A percentile compares a stretch with the other conserved stretches of the same genome.
Evolutionary conservation across 805 yeast species (phyloP).

Genomic region (Ogataea paraovalis): DNA sequence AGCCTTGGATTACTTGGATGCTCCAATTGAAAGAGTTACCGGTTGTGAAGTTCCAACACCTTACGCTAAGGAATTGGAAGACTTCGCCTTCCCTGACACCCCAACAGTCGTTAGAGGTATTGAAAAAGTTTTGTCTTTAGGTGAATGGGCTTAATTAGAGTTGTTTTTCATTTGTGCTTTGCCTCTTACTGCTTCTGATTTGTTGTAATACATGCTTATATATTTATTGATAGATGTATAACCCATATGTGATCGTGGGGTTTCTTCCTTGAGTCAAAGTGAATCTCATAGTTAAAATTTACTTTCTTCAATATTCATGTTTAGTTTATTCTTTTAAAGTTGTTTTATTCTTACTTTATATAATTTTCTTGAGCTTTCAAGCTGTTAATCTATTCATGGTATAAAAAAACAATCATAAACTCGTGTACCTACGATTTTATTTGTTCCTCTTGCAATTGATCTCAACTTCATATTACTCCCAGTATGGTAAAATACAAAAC

Average conservation of each 20-base stretch:
- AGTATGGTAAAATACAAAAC: neutral
- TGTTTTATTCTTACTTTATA: neutral
- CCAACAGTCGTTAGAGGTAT: slow-evolving; percentile 84
- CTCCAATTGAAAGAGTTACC: slow-evolving; percentile 97
- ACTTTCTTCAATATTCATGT: neutral
- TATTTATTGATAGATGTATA: neutral
- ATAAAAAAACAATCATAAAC: too few species aligned
- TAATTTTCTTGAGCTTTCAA: too few species aligned
- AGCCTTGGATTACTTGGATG: slow-evolving; percentile 96
- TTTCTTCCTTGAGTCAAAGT: too few species aligned
- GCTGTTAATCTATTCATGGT: too few species aligned
- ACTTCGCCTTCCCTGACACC: slow-evolving; percentile 97
- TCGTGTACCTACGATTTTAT: too few species aligned
- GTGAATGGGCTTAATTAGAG: slow-evolving; percentile 34
- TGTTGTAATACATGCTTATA: neutral
- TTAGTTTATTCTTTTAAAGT: neutral
- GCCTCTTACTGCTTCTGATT: neutral
- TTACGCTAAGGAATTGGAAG: slow-evolving; percentile 92
- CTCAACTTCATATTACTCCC: too few species aligned
- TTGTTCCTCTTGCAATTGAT: too few species aligned
- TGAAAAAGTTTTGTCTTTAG: slow-evolving; percentile 70
- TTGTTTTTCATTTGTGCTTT: neutral
- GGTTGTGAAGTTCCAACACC: slow-evolving; percentile 99
- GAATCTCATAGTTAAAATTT: too few species aligned
- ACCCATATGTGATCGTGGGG: neutral